phyloP scores from a whole-genome alignment of 345 rosid species.

The Eucalyptus pauciflora region DNA sequence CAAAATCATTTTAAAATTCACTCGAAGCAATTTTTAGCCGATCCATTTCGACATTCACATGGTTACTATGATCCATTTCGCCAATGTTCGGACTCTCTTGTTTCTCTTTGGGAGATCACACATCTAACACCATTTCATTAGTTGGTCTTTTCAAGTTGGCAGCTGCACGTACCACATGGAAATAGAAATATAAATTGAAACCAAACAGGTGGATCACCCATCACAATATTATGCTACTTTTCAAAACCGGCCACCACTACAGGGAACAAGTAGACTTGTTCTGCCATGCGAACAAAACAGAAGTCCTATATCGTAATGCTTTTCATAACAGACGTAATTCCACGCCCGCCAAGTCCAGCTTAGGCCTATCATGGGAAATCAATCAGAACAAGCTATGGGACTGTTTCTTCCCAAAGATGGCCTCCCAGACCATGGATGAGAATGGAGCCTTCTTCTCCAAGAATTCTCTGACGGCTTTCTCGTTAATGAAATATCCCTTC shows the following conservation, averaged over 20 bases:
- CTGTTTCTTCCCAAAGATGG: constrained; percentile 53
- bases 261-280: background rate
- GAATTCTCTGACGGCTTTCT: constrained; percentile 62
- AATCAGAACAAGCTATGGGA: constrained; percentile 13
- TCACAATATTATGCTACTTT: background rate
- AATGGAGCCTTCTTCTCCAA: constrained; percentile 66
- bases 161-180: background rate
- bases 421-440: constrained; percentile 58
- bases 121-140: background rate
- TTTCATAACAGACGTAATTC: background rate
- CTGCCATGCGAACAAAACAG: background rate
- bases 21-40: background rate
- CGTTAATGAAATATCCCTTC: constrained; percentile 60
- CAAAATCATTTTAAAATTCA: background rate
- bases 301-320: background rate
- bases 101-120: background rate
- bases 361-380: background rate
- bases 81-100: background rate
- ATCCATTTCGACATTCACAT: background rate
- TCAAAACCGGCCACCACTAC: background rate
- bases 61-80: background rate
- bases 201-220: background rate
- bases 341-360: background rate
- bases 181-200: background rate
- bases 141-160: background rate